Evolutionary conservation across 164 flowering plant species (phyloP).

Genomic region (Stephania japonica): DNA sequence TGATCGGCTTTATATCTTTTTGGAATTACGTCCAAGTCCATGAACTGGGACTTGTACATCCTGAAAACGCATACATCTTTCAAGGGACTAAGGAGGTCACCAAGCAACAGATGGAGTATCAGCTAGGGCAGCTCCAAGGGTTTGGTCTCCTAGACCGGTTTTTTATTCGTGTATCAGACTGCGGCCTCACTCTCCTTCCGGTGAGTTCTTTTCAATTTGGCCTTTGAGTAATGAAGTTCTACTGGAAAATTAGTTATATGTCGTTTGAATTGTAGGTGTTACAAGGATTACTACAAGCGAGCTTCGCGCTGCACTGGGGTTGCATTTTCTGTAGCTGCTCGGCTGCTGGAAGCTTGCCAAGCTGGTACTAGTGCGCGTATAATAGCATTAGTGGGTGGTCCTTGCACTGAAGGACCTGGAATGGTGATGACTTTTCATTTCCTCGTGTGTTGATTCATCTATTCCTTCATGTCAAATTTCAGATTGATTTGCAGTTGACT

Average conservation of each 20-base stretch:
- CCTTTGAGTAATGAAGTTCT: too few species aligned
- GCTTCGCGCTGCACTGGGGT: conserved; percentile 85
- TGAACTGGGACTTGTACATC: conserved; percentile 78
- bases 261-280: conserved; percentile 41
- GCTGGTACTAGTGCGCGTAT: conserved; percentile 91
- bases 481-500: not conserved
- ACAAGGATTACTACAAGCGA: conserved; percentile 71
- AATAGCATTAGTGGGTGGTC: conserved; percentile 90
- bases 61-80: conserved; percentile 81
- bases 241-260: not conserved
- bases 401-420: conserved; percentile 99
- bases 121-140: conserved; percentile 53
- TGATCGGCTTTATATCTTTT: conserved; percentile 76
- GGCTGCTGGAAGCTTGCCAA: conserved; percentile 78
- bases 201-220: conserved; percentile 26
- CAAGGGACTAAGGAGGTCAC: conserved; percentile 76
- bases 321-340: conserved; percentile 84
- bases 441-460: not conserved
- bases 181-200: conserved; percentile 69
- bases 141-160: conserved; percentile 47
- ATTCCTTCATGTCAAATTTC: not conserved
- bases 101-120: conserved; percentile 88
- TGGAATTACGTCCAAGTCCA: conserved; percentile 98
- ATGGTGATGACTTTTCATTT: conserved; percentile 38
- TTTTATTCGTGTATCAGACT: conserved; percentile 81